These are phyloP conservation scores for Sugiyamaella neomexicana DNA, from an alignment of 1,139 yeast genomes.

Conservation along the genomic window DNA sequence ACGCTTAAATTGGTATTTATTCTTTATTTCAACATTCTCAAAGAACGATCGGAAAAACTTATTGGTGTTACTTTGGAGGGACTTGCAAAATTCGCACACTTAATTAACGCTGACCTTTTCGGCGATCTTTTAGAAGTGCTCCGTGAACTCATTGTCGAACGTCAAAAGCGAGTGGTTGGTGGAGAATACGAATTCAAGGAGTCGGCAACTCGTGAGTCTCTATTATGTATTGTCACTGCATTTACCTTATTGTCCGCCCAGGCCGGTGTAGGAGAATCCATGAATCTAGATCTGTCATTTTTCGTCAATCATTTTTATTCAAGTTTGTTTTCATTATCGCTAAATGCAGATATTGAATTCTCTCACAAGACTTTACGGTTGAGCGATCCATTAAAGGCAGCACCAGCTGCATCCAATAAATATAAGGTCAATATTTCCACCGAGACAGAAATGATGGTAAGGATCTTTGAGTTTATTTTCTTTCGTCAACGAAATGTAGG, in stretches of 20 bases:
- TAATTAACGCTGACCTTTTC: constrained; percentile 86
- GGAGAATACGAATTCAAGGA: constrained; percentile 43
- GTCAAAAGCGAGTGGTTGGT: constrained; percentile 41
- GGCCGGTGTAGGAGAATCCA: constrained; percentile 45
- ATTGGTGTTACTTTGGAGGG: constrained; percentile 92
- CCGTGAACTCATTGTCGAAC: constrained; percentile 67
- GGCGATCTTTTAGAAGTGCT: constrained; percentile 91
- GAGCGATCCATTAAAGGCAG: constrained; percentile 60
- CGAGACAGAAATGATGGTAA: constrained; percentile 76
- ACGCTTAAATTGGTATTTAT: constrained; percentile 71
- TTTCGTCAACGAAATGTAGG: constrained; percentile 77
- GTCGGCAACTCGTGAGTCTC: constrained; percentile 61
- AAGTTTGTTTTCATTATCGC: constrained; percentile 61
- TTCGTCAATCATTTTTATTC: constrained; percentile 74
- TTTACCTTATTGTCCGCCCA: constrained; percentile 82
- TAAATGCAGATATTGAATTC: constrained; percentile 83
- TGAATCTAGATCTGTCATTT: constrained; percentile 45
- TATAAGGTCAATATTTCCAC: constrained; percentile 74
- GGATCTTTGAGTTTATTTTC: constrained; percentile 77
- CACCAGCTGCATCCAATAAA: not conserved
- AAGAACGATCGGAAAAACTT: constrained; percentile 48
- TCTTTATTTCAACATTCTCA: constrained; percentile 74
- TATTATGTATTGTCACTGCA: constrained; percentile 85
- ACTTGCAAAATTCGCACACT: constrained; percentile 81
- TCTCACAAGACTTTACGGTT: constrained; percentile 77